Base-by-base conservation (phyloP, 202 grass and related monocot genomes). In the Schoenoplectus tabernaemontani region DNA sequence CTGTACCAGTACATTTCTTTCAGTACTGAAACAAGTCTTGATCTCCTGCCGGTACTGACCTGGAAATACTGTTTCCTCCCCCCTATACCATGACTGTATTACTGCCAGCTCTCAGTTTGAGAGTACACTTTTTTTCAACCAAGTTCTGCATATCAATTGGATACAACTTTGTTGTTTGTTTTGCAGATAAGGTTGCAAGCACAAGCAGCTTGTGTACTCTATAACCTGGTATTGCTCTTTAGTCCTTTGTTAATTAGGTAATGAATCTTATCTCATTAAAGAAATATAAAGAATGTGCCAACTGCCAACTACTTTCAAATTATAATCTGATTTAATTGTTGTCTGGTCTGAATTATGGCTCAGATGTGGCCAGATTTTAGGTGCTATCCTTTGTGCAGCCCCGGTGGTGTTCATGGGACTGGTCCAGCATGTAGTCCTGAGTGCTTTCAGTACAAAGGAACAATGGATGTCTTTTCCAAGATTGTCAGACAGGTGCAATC, bases 181-280 rank as follows among this genome's bases (percentile, higher is more conserved):
- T 76, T 84, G 36, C 86, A 97, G 94, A 97, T 91, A 30, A 92
- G 94, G 70, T 91, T 97, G 79, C 94, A 97, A 87, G 94, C 91
- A 3, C 94, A 97, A 70, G 94, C 91, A 59, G 94, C 91, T 83
- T 91, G 94, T 86, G 89, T 97, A 17, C 77, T 88, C 15, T 94
- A 97, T 77, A 89, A 90, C 59, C 82, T 84, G 77, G 88, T 94
- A 91, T 76, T 59, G 30, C 66, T 28, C 15, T 69, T 83, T 76
- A 33, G 15, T 58, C 50, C 53, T 78, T 78, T 33, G 9, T 39
- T 48, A 77, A 76, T 57, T 57, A 44, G 63, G 63, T 39, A 41
- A 71, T 71, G 22, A 44, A 47, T 11, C 22, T 48, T 46, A 71
- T 71, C 47, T 2, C 9, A 22, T 8, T 71, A 6, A 26, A 28